Percentiles rank a stretch among this genome's conserved stretches.
These are phyloP conservation scores for Ustilago curta DNA, from an alignment of 1,284 basidiomycete species.

Conservation along the genomic window DNA sequence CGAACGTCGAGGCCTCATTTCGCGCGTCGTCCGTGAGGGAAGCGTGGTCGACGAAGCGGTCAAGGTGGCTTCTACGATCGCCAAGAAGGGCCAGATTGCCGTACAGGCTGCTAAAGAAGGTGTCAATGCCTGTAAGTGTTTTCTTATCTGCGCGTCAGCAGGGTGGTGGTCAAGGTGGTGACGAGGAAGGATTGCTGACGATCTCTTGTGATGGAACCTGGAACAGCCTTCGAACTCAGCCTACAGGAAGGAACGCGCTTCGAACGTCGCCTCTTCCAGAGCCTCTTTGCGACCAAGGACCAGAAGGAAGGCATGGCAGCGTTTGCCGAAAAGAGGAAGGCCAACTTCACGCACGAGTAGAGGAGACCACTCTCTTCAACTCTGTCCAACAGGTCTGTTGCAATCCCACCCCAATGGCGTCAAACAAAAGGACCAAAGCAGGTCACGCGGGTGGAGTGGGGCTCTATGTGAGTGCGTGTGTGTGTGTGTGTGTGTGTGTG, in stretches of 20 bases:
- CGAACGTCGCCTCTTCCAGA: slow-evolving; percentile 91
- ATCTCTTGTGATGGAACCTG: background rate
- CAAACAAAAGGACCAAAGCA: background rate
- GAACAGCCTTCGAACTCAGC: slow-evolving; percentile 78
- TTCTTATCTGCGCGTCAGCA: background rate
- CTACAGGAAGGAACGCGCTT: slow-evolving; percentile 86
- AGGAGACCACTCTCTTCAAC: background rate
- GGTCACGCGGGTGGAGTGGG: slow-evolving; percentile 18
- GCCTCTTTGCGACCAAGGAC: slow-evolving; percentile 91
- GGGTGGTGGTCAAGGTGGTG: background rate
- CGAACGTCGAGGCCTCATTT: slow-evolving; percentile 85
- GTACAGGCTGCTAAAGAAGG: slow-evolving; percentile 94
- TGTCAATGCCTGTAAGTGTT: slow-evolving; percentile 86
- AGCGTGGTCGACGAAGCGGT: slow-evolving; percentile 90
- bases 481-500: too few species aligned
- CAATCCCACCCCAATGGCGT: slow-evolving; percentile 6
- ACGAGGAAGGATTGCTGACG: slow-evolving; percentile 1
- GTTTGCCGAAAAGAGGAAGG: slow-evolving; percentile 95
- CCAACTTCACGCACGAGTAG: slow-evolving; percentile 62
- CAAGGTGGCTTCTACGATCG: slow-evolving; percentile 82
- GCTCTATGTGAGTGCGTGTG: too few species aligned
- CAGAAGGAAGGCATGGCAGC: slow-evolving; percentile 98
- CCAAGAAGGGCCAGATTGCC: slow-evolving; percentile 84
- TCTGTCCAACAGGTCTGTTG: background rate
- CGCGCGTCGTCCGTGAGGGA: slow-evolving; percentile 77